These are phyloP conservation scores for Diplodia scrobiculata DNA, from an alignment of 2,329 filamentous ascomycete genomes.

Conservation along the genomic window DNA sequence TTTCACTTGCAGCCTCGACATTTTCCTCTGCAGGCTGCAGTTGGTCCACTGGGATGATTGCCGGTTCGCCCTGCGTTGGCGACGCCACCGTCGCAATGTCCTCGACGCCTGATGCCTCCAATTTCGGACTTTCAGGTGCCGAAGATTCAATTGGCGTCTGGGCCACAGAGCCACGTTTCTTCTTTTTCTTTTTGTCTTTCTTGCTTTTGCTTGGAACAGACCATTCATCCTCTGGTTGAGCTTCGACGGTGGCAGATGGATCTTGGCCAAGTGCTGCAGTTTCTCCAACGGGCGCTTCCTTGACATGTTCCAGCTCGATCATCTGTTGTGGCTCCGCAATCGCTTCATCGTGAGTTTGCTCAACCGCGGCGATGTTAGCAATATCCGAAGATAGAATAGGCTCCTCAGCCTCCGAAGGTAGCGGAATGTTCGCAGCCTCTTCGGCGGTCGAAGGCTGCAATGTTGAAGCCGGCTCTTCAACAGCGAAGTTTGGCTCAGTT, in stretches of 20 bases:
- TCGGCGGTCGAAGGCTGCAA: not conserved
- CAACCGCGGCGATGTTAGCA: not conserved
- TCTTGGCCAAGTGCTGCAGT: not conserved
- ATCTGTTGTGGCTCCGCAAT: not conserved
- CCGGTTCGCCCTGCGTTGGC: constrained; percentile 1
- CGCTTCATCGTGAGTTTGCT: not conserved
- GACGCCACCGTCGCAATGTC: not conserved
- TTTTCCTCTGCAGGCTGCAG: constrained; percentile 6
- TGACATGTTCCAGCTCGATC: not conserved
- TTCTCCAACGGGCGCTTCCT: not conserved
- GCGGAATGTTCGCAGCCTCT: not conserved
- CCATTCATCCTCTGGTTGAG: constrained; percentile 30
- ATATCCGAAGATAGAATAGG: not conserved
- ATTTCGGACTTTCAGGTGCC: not conserved
- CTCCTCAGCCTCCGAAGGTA: not conserved
- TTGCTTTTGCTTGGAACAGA: constrained; percentile 32
- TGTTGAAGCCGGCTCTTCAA: not conserved
- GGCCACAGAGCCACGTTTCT: constrained; percentile 34
- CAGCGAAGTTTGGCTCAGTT: not conserved
- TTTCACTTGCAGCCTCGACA: not conserved
- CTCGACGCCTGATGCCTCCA: not conserved
- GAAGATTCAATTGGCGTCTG: constrained; percentile 21
- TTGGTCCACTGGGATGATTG: not conserved
- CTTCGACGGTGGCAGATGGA: not conserved
- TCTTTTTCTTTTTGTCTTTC: constrained; percentile 42